Evolutionary conservation across 805 yeast genomes (phyloP).

Genomic region (Metschnikowia shivogae): DNA sequence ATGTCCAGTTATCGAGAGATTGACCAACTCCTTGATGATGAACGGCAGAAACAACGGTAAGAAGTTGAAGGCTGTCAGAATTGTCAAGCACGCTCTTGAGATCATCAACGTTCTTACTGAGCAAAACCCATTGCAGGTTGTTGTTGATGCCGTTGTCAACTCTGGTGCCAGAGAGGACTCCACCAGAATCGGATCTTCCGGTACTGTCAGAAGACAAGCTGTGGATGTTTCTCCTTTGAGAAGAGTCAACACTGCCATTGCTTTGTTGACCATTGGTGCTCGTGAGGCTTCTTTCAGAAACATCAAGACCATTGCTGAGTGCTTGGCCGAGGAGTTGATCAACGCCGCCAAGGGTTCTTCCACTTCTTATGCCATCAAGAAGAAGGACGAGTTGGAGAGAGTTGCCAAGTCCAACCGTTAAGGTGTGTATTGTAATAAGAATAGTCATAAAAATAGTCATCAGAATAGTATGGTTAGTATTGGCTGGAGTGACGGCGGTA

Average conservation of each 20-base stretch:
- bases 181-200: conserved; percentile 99
- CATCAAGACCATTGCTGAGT: conserved; percentile 99
- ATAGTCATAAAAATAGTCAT: conserved; percentile 15
- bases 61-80: conserved; percentile 99
- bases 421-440: conserved; percentile 31
- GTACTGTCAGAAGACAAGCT: conserved; percentile 99
- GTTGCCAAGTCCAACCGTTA: conserved; percentile 99
- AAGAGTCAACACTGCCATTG: conserved; percentile 99
- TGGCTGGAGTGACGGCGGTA: background rate
- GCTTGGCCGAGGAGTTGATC: conserved; percentile 99
- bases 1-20: conserved; percentile 98
- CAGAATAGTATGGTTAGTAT: background rate
- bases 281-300: conserved; percentile 99
- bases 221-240: conserved; percentile 99
- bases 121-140: conserved; percentile 98
- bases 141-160: conserved; percentile 99
- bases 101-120: conserved; percentile 96
- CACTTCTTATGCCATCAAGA: conserved; percentile 99
- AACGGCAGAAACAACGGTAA: conserved; percentile 99
- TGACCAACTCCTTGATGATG: conserved; percentile 99
- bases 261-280: conserved; percentile 98
- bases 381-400: conserved; percentile 99
- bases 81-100: conserved; percentile 98
- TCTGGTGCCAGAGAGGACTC: conserved; percentile 99
- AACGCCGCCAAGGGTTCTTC: conserved; percentile 99